These are phyloP conservation scores for Cladosporium colombiae DNA, from an alignment of 2,329 filamentous ascomycete species.

Conservation along the genomic window DNA sequence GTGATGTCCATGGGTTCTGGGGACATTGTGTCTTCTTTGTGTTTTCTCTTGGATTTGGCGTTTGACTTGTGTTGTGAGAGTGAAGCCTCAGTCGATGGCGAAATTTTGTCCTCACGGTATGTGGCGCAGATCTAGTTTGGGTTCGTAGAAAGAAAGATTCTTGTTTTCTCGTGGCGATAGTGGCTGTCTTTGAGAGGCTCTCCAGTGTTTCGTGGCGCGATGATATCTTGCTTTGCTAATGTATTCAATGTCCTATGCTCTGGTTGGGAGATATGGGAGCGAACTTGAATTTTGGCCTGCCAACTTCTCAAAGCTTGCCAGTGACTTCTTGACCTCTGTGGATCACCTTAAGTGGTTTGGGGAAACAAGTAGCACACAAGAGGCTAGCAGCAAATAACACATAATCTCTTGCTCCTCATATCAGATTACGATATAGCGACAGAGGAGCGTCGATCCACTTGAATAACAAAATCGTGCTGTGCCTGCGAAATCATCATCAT, in stretches of 20 bases:
- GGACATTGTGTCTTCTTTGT: not conserved
- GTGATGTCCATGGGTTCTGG: conserved; percentile 5
- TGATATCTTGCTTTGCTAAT: not conserved
- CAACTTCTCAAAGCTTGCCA: not conserved
- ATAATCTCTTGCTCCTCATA: not conserved
- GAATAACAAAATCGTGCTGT: not conserved
- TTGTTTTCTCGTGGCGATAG: not conserved
- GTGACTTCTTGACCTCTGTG: not conserved
- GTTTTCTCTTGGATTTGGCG: not conserved
- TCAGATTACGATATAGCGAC: not conserved
- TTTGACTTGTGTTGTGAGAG: not conserved
- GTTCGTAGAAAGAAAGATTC: not conserved
- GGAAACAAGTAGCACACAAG: not conserved
- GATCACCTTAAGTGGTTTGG: not conserved
- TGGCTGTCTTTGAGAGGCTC: not conserved
- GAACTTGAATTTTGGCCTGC: not conserved
- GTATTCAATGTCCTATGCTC: not conserved
- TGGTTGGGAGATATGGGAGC: not conserved
- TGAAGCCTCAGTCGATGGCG: not conserved
- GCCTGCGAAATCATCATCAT: not conserved
- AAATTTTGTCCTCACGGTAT: not conserved
- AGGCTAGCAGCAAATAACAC: rapidly evolving
- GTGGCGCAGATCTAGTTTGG: not conserved
- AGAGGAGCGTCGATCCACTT: not conserved
- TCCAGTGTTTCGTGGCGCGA: not conserved